Base-by-base conservation (phyloP, 257 asterid species). In the Henckelia pumila region DNA sequence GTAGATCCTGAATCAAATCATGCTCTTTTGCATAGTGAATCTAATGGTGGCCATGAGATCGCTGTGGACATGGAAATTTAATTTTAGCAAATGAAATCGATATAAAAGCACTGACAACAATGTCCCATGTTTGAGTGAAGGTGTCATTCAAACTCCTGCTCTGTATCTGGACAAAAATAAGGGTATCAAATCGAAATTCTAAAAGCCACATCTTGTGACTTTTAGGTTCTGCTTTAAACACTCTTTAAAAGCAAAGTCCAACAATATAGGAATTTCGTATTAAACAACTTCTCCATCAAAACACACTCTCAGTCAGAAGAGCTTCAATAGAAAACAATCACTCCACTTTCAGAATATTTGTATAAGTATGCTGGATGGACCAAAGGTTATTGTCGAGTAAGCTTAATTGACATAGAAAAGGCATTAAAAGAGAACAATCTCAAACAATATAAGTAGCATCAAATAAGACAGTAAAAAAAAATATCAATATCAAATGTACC, bases 41-140 rank as follows among this genome's bases (percentile, higher is more conserved):
- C 84, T 74, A 71, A 40, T 52, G 29, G 5, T 61, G 87, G 83
- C 4, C 96, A 87, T 77, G 91, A 82, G 73, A 77, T 87, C 70
- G 63, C 61, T 55, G 85, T 87, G 23, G 91, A 87, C 21, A 71
- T 87, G 56, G 89, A 87, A 59, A 81, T n/a, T n/a, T n/a, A n/a
- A n/a, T n/a, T n/a, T n/a, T n/a, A n/a, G n/a, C n/a, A n/a, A n/a
- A n/a, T n/a, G n/a, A n/a, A n/a, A n/a, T n/a, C n/a, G n/a, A n/a
- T n/a, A n/a, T n/a, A n/a, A n/a, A n/a, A n/a, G n/a, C n/a, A n/a
- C n/a, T n/a, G n/a, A n/a, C n/a, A n/a, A n/a, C n/a, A n/a, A n/a
- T n/a, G n/a, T n/a, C n/a, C n/a, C n/a, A n/a, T n/a, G n/a, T n/a
- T n/a, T n/a, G n/a, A n/a, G n/a, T n/a, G n/a, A n/a, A n/a, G n/a